Evolutionary conservation across 352 stramenopile species (phyloP), one percentile per base, ranked within the genome.

Genomic region (Pythium utonaiense): DNA sequence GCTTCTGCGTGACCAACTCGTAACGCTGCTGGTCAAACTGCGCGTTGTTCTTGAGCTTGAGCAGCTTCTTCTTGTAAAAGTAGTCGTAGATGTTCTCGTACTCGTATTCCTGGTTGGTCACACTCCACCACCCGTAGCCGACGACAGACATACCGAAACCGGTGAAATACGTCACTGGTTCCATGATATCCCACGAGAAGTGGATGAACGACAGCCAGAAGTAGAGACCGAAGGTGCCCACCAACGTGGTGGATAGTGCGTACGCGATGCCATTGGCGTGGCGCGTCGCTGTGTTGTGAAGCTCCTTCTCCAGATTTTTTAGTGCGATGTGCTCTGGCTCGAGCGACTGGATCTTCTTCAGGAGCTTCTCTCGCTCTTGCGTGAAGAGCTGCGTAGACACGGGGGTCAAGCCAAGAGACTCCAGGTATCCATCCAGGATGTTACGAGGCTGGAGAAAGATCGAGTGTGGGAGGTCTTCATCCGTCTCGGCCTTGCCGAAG

Each of bases 121-220:
- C 34, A 42, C 80, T 92, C 86, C 86, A 96, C 86, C 84, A 94
- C 48, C 75, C 63, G 66, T 93, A 94, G 16, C 78, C 78, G 17
- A 93, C 55, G 51, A 96, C 78, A 21, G 72, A 86, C 50, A 91
- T 73, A 30, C 80, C 84, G 56, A 92, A 93, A 28, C 85, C 86
- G 12, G 83, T 93, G 58, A 94, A 93, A 70, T 96, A 96, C 62
- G 84, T 96, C 62, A 96, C 84, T 0, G 86, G 86, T 62, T 96
- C 86, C 86, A 96, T 96, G 56, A 94, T 96, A 61, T 94, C 84
- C 86, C 84, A 96, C 48, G 84, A 93, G 54, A 93, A 92, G 66
- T 96, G 79, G 61, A 94, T 88, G 64, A 94, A 94, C 52, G 83
- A 86, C 30, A 96, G 73, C 80, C 81, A 96, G 28, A 91, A 92